A percentile compares a stretch with the other conserved stretches of the same genome.
phyloP scores from a whole-genome alignment of 768 basidiomycete genomes.

The Multifurca ochricompacta region DNA sequence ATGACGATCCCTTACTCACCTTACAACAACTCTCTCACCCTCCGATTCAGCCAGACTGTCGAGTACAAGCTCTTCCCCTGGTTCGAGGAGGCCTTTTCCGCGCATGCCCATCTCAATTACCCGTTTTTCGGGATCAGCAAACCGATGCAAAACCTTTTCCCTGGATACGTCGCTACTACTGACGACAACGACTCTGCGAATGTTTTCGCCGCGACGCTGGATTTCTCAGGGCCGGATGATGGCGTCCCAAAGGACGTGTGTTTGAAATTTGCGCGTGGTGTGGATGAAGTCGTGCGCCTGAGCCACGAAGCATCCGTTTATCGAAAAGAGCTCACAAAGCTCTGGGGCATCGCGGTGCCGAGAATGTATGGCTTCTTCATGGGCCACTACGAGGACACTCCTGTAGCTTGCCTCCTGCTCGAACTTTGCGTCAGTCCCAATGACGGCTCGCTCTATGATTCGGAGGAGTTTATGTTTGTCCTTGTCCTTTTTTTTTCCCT shows the following conservation, averaged over 20 bases:
- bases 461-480: conserved; percentile 8
- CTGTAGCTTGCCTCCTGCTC: conserved; percentile 10
- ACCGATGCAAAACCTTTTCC: conserved; percentile 4
- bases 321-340: conserved; percentile 4
- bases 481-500: not conserved
- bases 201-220: conserved; percentile 12
- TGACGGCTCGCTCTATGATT: not conserved
- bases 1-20: conserved; percentile 7
- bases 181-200: not conserved
- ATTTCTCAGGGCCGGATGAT: not conserved
- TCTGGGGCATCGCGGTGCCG: conserved; percentile 14
- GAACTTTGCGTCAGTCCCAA: conserved; percentile 5
- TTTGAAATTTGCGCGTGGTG: conserved; percentile 11
- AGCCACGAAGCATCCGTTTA: conserved; percentile 16
- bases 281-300: conserved; percentile 13
- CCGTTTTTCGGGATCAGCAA: conserved; percentile 3
- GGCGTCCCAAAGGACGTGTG: conserved; percentile 7
- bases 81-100: conserved; percentile 5
- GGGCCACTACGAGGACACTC: not conserved
- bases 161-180: not conserved
- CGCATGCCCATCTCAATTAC: conserved; percentile 3
- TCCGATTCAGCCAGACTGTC: conserved; percentile 1
- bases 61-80: conserved; percentile 11
- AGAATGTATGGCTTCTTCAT: conserved; percentile 16
- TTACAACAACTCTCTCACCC: not conserved